Conservation (phyloP, 805 yeast species). For the Lipomyces chichibuensis region DNA sequence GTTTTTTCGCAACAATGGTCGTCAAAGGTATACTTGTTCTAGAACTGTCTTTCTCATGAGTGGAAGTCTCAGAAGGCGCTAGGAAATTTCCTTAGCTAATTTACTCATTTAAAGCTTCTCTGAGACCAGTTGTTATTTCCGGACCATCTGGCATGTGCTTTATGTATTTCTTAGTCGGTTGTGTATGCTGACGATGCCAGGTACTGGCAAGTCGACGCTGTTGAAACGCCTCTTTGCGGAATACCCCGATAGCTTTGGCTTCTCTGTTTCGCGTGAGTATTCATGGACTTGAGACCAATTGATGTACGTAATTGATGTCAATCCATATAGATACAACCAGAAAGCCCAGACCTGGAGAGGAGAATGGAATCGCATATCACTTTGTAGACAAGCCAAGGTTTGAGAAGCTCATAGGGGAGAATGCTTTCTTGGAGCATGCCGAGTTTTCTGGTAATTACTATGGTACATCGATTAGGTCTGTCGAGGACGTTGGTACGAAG, state of each 20-base stretch:
- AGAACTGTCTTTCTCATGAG: not conserved
- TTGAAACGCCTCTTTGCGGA: slow-evolving; percentile 88
- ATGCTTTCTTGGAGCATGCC: slow-evolving; percentile 94
- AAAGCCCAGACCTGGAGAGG: slow-evolving; percentile 88
- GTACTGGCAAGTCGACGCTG: slow-evolving; percentile 93
- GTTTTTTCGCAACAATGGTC: not conserved
- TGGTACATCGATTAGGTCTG: slow-evolving; percentile 89
- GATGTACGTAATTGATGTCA: not conserved
- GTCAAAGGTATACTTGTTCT: not conserved
- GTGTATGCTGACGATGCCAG: slow-evolving; percentile 29
- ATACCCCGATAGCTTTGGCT: slow-evolving; percentile 87
- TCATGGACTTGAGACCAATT: not conserved
- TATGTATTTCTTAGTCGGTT: not conserved
- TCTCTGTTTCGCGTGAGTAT: slow-evolving; percentile 73
- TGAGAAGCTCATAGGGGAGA: slow-evolving; percentile 69
- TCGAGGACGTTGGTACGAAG: slow-evolving; percentile 62
- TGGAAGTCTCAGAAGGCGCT: not conserved
- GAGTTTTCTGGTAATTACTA: slow-evolving; percentile 97
- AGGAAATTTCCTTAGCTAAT: not conserved
- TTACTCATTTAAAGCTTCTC: slow-evolving; percentile 16
- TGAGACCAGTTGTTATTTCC: slow-evolving; percentile 80
- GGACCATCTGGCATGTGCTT: slow-evolving; percentile 79
- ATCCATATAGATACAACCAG: slow-evolving; percentile 76
- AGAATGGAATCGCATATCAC: slow-evolving; percentile 85
- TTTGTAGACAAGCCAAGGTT: slow-evolving; percentile 80